Evolutionary conservation across 495 filamentous ascomycete genomes (phyloP).

Genomic region (Penicillium cosmopolitanum): DNA sequence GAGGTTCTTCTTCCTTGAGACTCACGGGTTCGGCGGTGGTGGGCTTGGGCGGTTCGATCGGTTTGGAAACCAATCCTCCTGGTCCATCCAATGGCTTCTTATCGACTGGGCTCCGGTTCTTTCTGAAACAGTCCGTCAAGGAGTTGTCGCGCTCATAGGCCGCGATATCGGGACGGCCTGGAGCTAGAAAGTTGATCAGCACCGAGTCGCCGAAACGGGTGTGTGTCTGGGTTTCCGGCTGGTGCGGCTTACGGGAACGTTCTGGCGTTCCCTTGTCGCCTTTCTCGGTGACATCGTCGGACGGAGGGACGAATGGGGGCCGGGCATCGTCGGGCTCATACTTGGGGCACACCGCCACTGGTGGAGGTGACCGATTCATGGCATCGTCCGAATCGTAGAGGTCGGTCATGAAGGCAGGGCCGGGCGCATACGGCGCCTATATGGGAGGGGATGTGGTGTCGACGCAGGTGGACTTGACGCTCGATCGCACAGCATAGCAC

Average conservation of each 20-base stretch:
- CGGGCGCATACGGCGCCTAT: slow-evolving; percentile 40
- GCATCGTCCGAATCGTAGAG: slow-evolving; percentile 53
- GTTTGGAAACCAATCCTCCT: neutral
- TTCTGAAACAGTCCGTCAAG: slow-evolving; percentile 18
- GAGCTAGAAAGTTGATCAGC: slow-evolving; percentile 51
- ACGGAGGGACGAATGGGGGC: slow-evolving; percentile 32
- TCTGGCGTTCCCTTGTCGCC: slow-evolving; percentile 32
- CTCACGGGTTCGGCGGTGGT: neutral
- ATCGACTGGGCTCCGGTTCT: slow-evolving; percentile 11
- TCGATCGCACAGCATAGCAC: slow-evolving; percentile 17
- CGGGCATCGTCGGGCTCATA: slow-evolving; percentile 29
- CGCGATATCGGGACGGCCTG: slow-evolving; percentile 51
- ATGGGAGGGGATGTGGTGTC: slow-evolving; percentile 8
- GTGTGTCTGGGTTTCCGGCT: slow-evolving; percentile 35
- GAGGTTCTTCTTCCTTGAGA: neutral
- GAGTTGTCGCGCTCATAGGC: slow-evolving; percentile 26
- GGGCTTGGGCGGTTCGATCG: neutral
- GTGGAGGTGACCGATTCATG: slow-evolving; percentile 38
- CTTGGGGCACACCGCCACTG: slow-evolving; percentile 24
- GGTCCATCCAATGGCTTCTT: neutral
- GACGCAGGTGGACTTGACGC: neutral
- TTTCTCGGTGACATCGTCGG: slow-evolving; percentile 17
- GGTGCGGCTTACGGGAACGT: slow-evolving; percentile 42
- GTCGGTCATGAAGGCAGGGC: slow-evolving; percentile 44
- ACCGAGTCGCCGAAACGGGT: slow-evolving; percentile 48